A percentile compares a stretch with the other conserved stretches of the same genome.
These are phyloP conservation scores for Penstemon barbatus DNA, from an alignment of 257 asterid genomes.

Conservation along the genomic window DNA sequence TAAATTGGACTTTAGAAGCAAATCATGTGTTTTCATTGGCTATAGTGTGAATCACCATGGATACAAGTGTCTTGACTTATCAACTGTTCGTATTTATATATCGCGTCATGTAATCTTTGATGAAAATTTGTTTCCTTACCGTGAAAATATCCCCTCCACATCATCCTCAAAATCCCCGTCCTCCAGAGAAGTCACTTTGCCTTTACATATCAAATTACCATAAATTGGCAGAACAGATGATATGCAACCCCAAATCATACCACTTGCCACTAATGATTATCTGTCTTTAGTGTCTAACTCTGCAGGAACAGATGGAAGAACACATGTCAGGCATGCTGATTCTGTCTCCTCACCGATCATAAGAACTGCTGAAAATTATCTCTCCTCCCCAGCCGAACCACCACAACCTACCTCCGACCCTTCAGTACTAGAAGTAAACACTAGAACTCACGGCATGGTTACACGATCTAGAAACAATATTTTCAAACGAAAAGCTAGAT, in stretches of 20 bases:
- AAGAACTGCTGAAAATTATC: background rate
- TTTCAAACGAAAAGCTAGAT: too few relatives aligned
- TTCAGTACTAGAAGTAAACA: too few relatives aligned
- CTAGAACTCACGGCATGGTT: background rate
- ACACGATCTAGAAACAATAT: background rate
- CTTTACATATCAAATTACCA: background rate
- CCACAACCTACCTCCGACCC: too few relatives aligned
- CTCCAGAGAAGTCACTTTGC: background rate
- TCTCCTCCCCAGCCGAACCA: background rate
- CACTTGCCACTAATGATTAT: background rate
- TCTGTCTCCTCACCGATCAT: background rate
- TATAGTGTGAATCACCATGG: constrained; percentile 1
- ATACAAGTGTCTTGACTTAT: background rate
- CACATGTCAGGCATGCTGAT: background rate
- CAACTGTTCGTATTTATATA: background rate
- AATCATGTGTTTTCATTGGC: background rate
- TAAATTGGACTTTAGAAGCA: background rate
- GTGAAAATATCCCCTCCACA: background rate
- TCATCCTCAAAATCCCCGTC: background rate
- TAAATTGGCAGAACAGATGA: background rate
- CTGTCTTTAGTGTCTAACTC: background rate
- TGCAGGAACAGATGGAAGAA: background rate
- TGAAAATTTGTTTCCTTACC: background rate
- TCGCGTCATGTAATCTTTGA: background rate
- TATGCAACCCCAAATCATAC: background rate